Evolutionary conservation across 257 asterid genomes (phyloP).

Genomic region (Solanum tacnaense): DNA sequence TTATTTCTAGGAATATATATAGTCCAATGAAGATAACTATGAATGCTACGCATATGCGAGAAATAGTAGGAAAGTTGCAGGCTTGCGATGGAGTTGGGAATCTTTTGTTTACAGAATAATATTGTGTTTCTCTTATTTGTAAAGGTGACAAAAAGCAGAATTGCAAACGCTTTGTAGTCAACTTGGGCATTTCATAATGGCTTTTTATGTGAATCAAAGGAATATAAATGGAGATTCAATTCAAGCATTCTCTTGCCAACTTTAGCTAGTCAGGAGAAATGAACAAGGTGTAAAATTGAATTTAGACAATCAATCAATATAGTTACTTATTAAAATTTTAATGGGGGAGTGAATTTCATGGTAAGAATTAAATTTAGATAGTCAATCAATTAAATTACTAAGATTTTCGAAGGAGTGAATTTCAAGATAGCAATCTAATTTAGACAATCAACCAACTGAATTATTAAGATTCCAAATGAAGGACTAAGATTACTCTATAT

Average conservation of each 20-base stretch:
- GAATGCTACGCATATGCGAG: not conserved
- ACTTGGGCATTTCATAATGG: not conserved
- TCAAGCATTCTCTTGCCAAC: not conserved
- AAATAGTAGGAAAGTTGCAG: not conserved
- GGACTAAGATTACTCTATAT: not conserved
- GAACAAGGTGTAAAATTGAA: not conserved
- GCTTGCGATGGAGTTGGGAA: not conserved
- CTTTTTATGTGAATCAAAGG: not conserved
- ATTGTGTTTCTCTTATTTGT: not conserved
- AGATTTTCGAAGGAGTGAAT: fast-evolving
- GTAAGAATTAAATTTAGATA: not conserved
- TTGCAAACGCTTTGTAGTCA: not conserved
- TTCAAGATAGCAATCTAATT: not conserved
- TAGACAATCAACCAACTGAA: not conserved
- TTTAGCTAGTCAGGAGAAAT: not conserved
- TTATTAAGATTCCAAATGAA: not conserved
- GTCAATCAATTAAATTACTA: not conserved
- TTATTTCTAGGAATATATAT: not conserved
- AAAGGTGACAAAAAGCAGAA: not conserved
- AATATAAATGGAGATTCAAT: not conserved
- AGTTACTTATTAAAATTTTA: not conserved
- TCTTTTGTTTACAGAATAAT: not conserved
- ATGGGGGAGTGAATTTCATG: not conserved
- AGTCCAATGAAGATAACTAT: not conserved
- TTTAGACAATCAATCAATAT: not conserved